These are phyloP conservation scores for Coemansia sp. DNA, from an alignment of 192 early-diverging fungal genomes.

Conservation along the genomic window DNA sequence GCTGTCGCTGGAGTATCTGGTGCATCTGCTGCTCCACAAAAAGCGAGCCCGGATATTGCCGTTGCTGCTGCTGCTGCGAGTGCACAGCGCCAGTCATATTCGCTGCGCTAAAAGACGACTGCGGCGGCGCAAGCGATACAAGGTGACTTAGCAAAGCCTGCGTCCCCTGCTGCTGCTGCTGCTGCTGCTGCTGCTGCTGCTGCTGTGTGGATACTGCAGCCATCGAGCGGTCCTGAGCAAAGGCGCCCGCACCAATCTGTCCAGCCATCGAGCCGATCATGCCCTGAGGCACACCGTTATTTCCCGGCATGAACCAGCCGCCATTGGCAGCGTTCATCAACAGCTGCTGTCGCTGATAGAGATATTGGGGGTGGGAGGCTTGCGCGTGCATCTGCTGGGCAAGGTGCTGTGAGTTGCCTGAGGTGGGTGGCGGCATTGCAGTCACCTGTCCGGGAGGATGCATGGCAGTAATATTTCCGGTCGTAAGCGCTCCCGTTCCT, in stretches of 20 bases:
- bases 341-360: constrained; percentile 27
- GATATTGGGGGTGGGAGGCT: constrained; percentile 2
- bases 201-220: not conserved
- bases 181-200: not conserved
- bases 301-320: not conserved
- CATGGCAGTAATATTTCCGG: constrained; percentile 14
- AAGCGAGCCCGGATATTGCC: not conserved
- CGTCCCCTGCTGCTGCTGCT: not conserved
- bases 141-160: constrained; percentile 1
- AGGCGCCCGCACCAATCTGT: not conserved
- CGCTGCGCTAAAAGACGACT: not conserved
- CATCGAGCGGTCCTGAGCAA: constrained; percentile 3
- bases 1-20: not conserved
- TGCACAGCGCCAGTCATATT: not conserved
- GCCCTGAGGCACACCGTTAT: not conserved
- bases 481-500: not conserved
- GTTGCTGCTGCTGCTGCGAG: not conserved
- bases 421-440: constrained; percentile 3
- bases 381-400: constrained; percentile 4
- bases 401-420: not conserved
- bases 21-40: not conserved
- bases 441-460: constrained; percentile 5
- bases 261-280: not conserved
- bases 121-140: not conserved
- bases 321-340: constrained; percentile 2